phyloP scores from a whole-genome alignment of 306 rosid genomes.

The Sicyos edulis region DNA sequence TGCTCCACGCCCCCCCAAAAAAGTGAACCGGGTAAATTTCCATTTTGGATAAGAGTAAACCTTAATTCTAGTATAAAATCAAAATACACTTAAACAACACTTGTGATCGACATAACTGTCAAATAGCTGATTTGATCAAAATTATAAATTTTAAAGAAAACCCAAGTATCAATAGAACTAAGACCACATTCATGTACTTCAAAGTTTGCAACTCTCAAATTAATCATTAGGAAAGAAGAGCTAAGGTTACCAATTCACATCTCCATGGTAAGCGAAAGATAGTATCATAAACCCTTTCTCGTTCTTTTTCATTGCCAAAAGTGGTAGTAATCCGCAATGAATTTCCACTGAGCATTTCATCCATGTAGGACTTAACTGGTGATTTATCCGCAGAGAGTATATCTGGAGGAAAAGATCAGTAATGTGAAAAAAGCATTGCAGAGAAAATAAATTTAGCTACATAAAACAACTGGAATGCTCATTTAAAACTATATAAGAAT shows the following conservation, averaged over 20 bases:
- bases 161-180: background rate
- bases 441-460: slow-evolving; percentile 12
- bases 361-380: slow-evolving; percentile 64
- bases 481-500: background rate
- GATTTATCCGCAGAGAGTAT: slow-evolving; percentile 56
- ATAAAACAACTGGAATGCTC: background rate
- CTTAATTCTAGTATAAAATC: background rate
- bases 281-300: slow-evolving; percentile 91
- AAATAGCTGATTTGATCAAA: slow-evolving; percentile 15
- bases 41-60: background rate
- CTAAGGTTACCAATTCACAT: slow-evolving; percentile 83
- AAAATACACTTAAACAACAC: slow-evolving; percentile 8
- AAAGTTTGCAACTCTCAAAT: background rate
- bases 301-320: slow-evolving; percentile 77
- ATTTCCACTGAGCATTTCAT: slow-evolving; percentile 80
- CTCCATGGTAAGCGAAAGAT: slow-evolving; percentile 99
- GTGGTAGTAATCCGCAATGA: slow-evolving; percentile 79
- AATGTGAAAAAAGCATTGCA: slow-evolving; percentile 18
- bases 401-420: slow-evolving; percentile 40
- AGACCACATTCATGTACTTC: background rate
- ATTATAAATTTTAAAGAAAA: background rate
- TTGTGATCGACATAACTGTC: background rate
- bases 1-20: background rate
- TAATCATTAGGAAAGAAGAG: slow-evolving; percentile 12
- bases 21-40: background rate